phyloP scores from a whole-genome alignment of 345 rosid species.

The Aurinia saxatilis region DNA sequence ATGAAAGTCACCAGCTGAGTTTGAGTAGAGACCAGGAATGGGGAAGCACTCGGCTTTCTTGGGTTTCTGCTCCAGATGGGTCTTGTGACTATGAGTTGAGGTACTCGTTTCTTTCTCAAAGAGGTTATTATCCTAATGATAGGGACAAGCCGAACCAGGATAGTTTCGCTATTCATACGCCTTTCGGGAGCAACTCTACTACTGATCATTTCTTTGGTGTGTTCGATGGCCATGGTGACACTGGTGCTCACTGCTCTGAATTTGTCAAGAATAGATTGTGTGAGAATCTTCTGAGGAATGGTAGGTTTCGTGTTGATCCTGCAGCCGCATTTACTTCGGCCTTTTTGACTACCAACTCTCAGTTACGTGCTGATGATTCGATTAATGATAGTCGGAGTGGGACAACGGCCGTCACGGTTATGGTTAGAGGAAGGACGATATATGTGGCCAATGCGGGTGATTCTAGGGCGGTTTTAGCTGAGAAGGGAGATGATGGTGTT shows the following conservation, averaged over 20 bases:
- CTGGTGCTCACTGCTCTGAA: slow-evolving; percentile 88
- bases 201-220: slow-evolving; percentile 88
- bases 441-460: slow-evolving; percentile 88
- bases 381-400: slow-evolving; percentile 90
- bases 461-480: slow-evolving; percentile 87
- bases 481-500: slow-evolving; percentile 65
- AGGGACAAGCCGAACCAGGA: slow-evolving; percentile 95
- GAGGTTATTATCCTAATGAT: slow-evolving; percentile 97
- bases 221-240: slow-evolving; percentile 97
- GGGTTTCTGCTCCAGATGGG: slow-evolving; percentile 92
- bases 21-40: slow-evolving; percentile 44
- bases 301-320: slow-evolving; percentile 54
- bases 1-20: slow-evolving; percentile 40
- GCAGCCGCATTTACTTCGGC: slow-evolving; percentile 72
- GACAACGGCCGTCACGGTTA: slow-evolving; percentile 80
- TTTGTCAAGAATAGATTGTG: slow-evolving; percentile 70
- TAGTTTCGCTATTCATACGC: slow-evolving; percentile 90
- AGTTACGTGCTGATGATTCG: slow-evolving; percentile 69
- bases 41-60: slow-evolving; percentile 70
- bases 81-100: slow-evolving; percentile 54
- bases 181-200: slow-evolving; percentile 59
- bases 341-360: slow-evolving; percentile 56
- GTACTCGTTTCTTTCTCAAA: slow-evolving; percentile 75
- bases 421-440: slow-evolving; percentile 75
- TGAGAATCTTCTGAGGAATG: slow-evolving; percentile 73